Base-by-base conservation (phyloP, 2,329 filamentous ascomycete species). In the Gaeumannomyces tritici region DNA sequence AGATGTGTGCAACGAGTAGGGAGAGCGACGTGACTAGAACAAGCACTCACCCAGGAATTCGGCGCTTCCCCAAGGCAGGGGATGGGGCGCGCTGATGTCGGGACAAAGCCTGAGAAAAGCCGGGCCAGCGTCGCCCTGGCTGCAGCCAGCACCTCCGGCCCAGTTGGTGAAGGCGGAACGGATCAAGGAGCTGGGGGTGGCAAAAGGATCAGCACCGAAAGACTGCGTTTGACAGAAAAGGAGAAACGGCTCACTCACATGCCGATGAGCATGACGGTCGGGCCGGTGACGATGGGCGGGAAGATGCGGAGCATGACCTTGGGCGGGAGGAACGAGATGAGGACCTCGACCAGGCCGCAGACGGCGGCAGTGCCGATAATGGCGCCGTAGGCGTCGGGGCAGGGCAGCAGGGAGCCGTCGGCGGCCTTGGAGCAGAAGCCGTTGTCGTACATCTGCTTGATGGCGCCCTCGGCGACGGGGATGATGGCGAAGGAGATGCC, bases 401-500 rank as follows among this genome's bases (percentile, higher is more conserved):
- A 93, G 1, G 89, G 87, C 0, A 92, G 78, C 55, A 79, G 81
- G n/a, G 79, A 86, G 54, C 89, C 89, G 61, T 85, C 79, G 0
- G 78, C 78, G 62, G 80, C 83, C 0, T 76, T 77, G 1, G 83
- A 82, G 65, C 86, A 89, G 70, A 82, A 89, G 5, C 90, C 90
- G 63, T 87, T 89, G 59, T 77, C 77, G 71, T 93, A 93, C 89
- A 93, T 93, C 70, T 93, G 89, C 2, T 78, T 72, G 55, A 95
- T 83, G 4, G 86, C 89, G 58, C 89, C 88, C 35, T 82, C 83
- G 1, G 89, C 89, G 29, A 92, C 85, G 4, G 88, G 84, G 64
- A 93, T 90, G 64, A 89, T 87, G 57, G 88, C 81, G 71, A 93
- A 93, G 0, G 89, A 90, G 21, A 91, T 88, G 21, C 89, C 89